Evolutionary conservation across 805 yeast species (phyloP), one percentile per base, ranked within the genome.

Genomic region (Candida boleticola): DNA sequence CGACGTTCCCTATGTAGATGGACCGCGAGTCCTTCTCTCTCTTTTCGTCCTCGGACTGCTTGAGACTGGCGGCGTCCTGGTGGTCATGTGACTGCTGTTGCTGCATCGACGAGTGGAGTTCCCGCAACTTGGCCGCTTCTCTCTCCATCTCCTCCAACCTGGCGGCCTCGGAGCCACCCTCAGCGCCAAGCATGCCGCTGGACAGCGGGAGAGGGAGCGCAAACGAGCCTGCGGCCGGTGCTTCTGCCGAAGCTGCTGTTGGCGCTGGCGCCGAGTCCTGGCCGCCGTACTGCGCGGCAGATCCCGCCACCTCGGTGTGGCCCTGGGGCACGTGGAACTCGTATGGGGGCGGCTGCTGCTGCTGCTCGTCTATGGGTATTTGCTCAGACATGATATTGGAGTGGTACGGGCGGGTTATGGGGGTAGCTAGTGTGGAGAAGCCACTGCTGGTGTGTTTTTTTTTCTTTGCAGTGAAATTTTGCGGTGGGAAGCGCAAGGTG

Each of bases 1-100:
- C 96, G 20, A 89, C 93, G 53, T 85, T 86, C 3, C 95, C 95
- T 19, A 88, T 89, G 62, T 81, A 89, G 18, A 89, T 73, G 3
- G 89, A 82, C 47, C 89, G 76, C 3, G 84, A 71, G 58, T 88
- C 96, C n/a, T 82, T 74, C 42, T 83, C 89, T 50, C 76, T 77
- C 53, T 76, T 79, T 51, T 73, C 63, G 30, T 59, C 62, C 25
- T 73, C 56, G 64, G 82, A 46, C 52, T 58, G 47, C 59, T 26
- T 40, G 27, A 37, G 46, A 44, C 27, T 40, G 30, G 22, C 31
- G 25, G 4, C 37, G 14, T 23, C 48, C 50, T 11, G 35, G 31
- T 21, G 46, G 41, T 40, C 34, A 19, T 38, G 39, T 33, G 54
- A 40, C 44, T 58, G 50, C 17, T 60, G 73, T 46, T 83, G 85